phyloP scores from a whole-genome alignment of 169 alveolate species.

The Eimeria necatrix region DNA sequence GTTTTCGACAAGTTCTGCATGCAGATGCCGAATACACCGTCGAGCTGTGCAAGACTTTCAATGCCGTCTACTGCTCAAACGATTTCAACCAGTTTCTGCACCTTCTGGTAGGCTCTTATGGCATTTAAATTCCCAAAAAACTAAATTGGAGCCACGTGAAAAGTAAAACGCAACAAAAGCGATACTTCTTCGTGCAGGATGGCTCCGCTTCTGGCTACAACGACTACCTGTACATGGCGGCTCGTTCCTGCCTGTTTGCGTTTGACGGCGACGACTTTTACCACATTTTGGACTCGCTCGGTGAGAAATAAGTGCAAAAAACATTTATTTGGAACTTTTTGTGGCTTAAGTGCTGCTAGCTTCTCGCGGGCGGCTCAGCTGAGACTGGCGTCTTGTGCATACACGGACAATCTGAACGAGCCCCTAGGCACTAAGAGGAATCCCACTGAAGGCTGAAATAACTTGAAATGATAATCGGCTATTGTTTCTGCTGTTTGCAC shows the following conservation, averaged over 20 bases:
- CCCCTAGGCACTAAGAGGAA: not conserved
- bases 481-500: not conserved
- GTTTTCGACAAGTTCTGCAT: not conserved
- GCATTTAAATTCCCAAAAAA: no score
- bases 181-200: not conserved
- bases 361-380: no score
- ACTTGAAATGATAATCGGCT: no score
- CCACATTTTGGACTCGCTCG: slow-evolving; percentile 63
- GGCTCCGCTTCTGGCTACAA: not conserved
- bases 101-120: slow-evolving; percentile 25
- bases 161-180: not conserved
- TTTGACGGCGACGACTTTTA: slow-evolving; percentile 53
- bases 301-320: not conserved
- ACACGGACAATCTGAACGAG: not conserved
- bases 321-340: no score
- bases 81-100: slow-evolving; percentile 71
- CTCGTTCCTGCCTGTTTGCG: slow-evolving; percentile 54
- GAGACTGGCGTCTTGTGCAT: not conserved
- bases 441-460: not conserved
- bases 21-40: slow-evolving; percentile 60
- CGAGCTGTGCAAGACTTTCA: slow-evolving; percentile 53
- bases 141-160: not conserved
- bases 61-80: slow-evolving; percentile 73
- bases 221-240: slow-evolving; percentile 42
- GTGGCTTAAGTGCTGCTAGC: not conserved